phyloP scores from a whole-genome alignment of 1,284 basidiomycete genomes.

The Boletus mariae region DNA sequence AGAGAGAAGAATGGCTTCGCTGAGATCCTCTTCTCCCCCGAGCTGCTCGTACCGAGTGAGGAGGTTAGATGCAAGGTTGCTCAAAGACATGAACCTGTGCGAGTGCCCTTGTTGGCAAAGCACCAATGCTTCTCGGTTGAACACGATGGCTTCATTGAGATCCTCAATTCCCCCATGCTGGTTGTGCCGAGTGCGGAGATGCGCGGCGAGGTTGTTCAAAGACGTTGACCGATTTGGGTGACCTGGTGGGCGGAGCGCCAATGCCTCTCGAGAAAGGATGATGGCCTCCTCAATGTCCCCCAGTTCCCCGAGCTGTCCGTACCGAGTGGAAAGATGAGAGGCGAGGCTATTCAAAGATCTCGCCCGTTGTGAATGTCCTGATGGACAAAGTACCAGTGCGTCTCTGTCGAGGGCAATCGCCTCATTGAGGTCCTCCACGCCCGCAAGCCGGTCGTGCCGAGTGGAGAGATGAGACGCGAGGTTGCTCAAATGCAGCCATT shows the following conservation, averaged over 20 bases:
- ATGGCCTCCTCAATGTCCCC: constrained; percentile 6
- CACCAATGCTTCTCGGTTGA: background rate
- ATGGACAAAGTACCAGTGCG: background rate
- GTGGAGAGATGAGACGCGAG: background rate
- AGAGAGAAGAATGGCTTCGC: background rate
- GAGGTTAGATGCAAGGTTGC: background rate
- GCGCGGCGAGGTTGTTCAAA: background rate
- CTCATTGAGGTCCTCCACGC: background rate
- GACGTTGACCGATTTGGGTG: background rate
- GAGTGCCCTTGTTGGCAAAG: background rate
- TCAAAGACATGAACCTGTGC: background rate
- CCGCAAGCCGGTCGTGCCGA: background rate
- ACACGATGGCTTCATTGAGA: background rate
- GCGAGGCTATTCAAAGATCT: background rate
- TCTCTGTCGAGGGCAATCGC: background rate
- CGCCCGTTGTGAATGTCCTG: background rate
- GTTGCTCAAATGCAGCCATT: background rate
- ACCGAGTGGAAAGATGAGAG: background rate
- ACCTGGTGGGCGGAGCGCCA: background rate
- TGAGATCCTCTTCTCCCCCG: background rate
- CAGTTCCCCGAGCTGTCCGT: background rate
- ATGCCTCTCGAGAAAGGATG: background rate
- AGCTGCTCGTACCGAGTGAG: background rate
- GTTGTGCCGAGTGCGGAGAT: background rate
- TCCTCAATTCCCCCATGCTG: background rate